These are phyloP conservation scores for Nitzschia sp. DNA, from an alignment of 108 stramenopile species.

Conservation along the genomic window DNA sequence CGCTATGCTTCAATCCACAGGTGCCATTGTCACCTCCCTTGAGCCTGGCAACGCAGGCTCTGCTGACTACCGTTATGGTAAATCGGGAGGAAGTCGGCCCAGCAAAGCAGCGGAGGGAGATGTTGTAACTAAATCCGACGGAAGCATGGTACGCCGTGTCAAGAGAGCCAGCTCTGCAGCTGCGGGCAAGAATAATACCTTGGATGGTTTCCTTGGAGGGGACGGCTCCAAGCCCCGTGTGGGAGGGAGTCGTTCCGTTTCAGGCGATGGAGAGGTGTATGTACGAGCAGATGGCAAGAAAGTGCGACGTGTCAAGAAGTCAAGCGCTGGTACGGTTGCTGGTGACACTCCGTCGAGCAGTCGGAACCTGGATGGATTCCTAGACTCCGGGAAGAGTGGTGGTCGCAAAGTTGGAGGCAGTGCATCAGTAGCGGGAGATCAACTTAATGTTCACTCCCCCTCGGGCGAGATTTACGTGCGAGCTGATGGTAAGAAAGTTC, in stretches of 20 bases:
- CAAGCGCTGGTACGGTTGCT: slow-evolving; percentile 1
- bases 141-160: slow-evolving; percentile 47
- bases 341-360: slow-evolving; percentile 8
- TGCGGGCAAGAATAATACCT: neutral
- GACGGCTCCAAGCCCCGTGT: neutral
- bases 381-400: slow-evolving; percentile 1
- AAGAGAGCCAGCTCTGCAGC: slow-evolving; percentile 21
- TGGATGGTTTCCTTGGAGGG: slow-evolving; percentile 25
- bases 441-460: slow-evolving; percentile 26
- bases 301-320: slow-evolving; percentile 42
- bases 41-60: slow-evolving; percentile 21
- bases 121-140: slow-evolving; percentile 46
- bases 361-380: slow-evolving; percentile 27
- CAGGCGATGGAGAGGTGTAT: slow-evolving; percentile 48
- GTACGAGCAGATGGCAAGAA: slow-evolving; percentile 53
- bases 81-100: slow-evolving; percentile 2
- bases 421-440: slow-evolving; percentile 38
- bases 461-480: slow-evolving; percentile 51
- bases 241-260: slow-evolving; percentile 18
- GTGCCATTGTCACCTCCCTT: slow-evolving; percentile 17
- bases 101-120: slow-evolving; percentile 30
- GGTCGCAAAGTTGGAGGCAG: slow-evolving; percentile 21
- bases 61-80: slow-evolving; percentile 21
- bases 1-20: slow-evolving; percentile 1
- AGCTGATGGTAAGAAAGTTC: slow-evolving; percentile 56